Conservation (phyloP, 192 early-diverging fungal genomes). For the Phlyctochytrium planicorne region DNA sequence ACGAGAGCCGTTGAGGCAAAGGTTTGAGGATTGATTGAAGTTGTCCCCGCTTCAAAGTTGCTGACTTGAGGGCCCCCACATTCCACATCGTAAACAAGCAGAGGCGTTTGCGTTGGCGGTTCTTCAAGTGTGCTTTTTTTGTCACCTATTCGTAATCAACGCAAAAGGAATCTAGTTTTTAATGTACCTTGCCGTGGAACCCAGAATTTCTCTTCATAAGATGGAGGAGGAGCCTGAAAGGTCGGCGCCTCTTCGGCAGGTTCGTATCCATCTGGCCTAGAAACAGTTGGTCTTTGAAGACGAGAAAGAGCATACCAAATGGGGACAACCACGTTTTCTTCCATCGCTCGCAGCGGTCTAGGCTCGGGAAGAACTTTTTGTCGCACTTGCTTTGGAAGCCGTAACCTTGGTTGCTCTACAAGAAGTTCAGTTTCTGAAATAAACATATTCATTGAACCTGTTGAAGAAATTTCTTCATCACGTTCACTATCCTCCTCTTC, state of each 20-base stretch:
- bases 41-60: too few species aligned
- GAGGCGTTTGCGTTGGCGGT: too few species aligned
- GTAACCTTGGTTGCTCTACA: neutral
- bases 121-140: too few species aligned
- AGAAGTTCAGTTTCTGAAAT: too few species aligned
- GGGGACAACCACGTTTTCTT: constrained; percentile 8
- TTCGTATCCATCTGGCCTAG: neutral
- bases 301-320: constrained; percentile 1
- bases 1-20: constrained; percentile 12
- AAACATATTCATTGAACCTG: too few species aligned
- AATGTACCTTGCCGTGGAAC: neutral
- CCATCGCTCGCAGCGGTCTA: constrained; percentile 2
- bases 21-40: constrained; percentile 3
- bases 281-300: too few species aligned
- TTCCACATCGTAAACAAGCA: too few species aligned
- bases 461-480: too few species aligned
- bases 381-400: constrained; percentile 15
- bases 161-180: too few species aligned
- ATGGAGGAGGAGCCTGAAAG: constrained; percentile 4
- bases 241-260: neutral
- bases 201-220: constrained; percentile 10
- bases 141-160: too few species aligned
- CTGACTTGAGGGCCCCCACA: too few species aligned
- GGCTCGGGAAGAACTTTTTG: constrained; percentile 15
- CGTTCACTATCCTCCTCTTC: too few species aligned